These are phyloP conservation scores for Ustilago bromivora DNA, from an alignment of 1,284 basidiomycete species.

Conservation along the genomic window DNA sequence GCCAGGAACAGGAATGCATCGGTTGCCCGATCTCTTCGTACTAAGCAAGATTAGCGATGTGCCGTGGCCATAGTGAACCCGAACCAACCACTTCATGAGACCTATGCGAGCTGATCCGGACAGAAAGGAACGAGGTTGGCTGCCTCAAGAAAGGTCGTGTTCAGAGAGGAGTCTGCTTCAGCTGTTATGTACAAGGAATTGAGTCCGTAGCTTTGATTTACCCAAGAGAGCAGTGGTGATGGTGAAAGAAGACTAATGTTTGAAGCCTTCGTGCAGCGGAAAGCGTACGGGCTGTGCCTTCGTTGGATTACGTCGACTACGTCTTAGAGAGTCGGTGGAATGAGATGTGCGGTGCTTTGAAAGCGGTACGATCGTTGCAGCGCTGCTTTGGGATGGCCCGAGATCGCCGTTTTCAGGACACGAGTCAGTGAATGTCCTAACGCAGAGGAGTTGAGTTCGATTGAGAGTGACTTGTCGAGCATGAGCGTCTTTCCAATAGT, in stretches of 20 bases:
- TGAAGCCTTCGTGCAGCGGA: too few relatives aligned
- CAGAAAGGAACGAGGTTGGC: neutral
- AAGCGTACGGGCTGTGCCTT: too few relatives aligned
- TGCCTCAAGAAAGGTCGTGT: neutral
- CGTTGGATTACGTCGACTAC: neutral
- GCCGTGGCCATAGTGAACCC: too few relatives aligned
- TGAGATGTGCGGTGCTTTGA: neutral
- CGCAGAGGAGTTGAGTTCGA: too few relatives aligned
- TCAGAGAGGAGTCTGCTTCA: neutral
- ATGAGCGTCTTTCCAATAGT: too few relatives aligned
- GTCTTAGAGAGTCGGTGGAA: neutral
- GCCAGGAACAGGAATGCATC: neutral
- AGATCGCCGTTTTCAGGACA: neutral
- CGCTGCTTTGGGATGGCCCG: neutral
- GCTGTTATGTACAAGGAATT: constrained; percentile 17
- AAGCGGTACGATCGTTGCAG: neutral
- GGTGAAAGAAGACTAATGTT: neutral
- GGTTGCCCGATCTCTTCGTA: neutral
- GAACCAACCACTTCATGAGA: neutral
- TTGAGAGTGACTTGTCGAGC: too few relatives aligned
- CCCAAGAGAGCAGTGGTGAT: neutral
- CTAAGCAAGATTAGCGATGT: neutral
- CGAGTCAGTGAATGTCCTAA: too few relatives aligned
- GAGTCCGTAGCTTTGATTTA: constrained; percentile 25
- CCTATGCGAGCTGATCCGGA: neutral